Conservation (phyloP, 495 filamentous ascomycete species). For the Neurospora sp. region DNA sequence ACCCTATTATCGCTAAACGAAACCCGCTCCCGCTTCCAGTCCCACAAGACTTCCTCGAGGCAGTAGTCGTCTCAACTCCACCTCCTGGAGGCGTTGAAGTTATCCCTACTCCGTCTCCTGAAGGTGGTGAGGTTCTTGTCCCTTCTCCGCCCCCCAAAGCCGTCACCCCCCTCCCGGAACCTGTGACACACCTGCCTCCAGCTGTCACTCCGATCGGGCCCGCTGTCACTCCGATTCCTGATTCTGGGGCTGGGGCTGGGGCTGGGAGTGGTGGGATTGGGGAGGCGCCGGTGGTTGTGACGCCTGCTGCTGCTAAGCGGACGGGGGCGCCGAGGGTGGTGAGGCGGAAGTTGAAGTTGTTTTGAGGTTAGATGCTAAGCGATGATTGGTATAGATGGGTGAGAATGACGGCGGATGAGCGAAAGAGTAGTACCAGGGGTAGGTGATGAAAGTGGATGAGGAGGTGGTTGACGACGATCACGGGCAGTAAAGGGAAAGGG, state of each 20-base stretch:
- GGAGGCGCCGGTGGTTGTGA: neutral
- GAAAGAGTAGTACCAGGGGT: neutral
- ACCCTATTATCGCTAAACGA: neutral
- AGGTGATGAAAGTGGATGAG: neutral
- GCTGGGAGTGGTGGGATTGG: neutral
- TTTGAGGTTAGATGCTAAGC: neutral
- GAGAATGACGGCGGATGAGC: neutral
- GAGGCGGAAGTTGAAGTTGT: neutral
- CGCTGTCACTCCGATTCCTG: neutral
- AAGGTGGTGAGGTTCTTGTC: too few relatives aligned
- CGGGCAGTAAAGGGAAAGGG: neutral
- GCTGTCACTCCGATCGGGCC: neutral
- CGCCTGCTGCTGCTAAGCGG: neutral
- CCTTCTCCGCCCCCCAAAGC: neutral
- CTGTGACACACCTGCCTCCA: neutral
- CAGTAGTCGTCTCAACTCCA: neutral
- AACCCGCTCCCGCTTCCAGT: neutral
- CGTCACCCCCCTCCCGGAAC: neutral
- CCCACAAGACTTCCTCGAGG: neutral
- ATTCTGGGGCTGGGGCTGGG: neutral
- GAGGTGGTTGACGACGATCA: neutral
- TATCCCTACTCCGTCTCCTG: neutral
- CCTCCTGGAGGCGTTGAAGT: too few relatives aligned
- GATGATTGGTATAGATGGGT: neutral
- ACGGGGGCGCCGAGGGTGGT: neutral